These are phyloP conservation scores for Fulvia fulva DNA, from an alignment of 2,329 filamentous ascomycete species.

Conservation along the genomic window DNA sequence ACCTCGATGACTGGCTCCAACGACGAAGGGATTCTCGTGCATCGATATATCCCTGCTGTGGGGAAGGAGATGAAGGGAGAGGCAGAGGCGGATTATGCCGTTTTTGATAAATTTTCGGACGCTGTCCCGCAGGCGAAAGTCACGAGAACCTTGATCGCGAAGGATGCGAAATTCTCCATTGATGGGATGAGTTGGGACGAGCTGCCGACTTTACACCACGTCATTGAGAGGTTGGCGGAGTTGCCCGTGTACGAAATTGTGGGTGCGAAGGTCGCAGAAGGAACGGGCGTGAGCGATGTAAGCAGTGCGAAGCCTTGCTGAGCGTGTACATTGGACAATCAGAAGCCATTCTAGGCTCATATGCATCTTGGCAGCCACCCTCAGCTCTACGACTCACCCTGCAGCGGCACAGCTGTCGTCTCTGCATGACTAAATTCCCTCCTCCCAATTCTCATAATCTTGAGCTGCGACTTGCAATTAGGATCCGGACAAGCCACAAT, in stretches of 20 bases:
- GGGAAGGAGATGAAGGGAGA: slow-evolving; percentile 41
- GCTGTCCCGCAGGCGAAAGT: slow-evolving; percentile 7
- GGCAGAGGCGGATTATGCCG: slow-evolving; percentile 38
- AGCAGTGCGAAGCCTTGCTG: too few species aligned
- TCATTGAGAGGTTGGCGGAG: slow-evolving; percentile 8
- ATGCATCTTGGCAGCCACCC: too few species aligned
- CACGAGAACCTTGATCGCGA: background rate
- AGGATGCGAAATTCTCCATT: slow-evolving; percentile 6
- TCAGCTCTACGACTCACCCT: background rate
- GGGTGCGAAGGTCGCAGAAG: slow-evolving; percentile 14
- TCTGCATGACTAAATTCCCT: slow-evolving; percentile 20
- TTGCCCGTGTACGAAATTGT: slow-evolving; percentile 13
- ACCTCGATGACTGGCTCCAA: slow-evolving; percentile 11
- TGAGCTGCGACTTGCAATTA: slow-evolving; percentile 17
- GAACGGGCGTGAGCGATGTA: slow-evolving; percentile 12
- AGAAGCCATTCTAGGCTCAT: too few species aligned
- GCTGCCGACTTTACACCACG: slow-evolving; percentile 15
- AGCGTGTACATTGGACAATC: too few species aligned
- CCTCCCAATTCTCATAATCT: slow-evolving; percentile 12
- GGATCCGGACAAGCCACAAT: slow-evolving; percentile 22
- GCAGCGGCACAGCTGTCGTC: slow-evolving; percentile 19
- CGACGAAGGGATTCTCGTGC: slow-evolving; percentile 18
- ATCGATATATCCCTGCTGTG: slow-evolving; percentile 51
- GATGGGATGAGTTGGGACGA: slow-evolving; percentile 5
- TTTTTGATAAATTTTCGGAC: slow-evolving; percentile 10